Conservation (phyloP, 805 yeast genomes). For the Yamadazyma scolyti region DNA sequence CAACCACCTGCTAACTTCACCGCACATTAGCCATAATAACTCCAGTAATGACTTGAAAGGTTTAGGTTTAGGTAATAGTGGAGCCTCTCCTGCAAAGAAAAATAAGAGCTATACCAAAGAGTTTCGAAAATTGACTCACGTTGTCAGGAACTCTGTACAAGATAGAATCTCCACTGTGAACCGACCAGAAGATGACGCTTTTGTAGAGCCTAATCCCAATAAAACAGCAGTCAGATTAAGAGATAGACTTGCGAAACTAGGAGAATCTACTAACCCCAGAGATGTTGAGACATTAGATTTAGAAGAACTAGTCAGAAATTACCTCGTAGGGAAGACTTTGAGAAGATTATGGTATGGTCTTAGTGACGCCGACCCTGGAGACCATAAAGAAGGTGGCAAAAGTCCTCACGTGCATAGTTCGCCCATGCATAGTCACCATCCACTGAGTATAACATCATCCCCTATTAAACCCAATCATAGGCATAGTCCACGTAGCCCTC, state of each 20-base stretch:
- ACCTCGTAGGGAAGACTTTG: conserved; percentile 31
- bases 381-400: neutral
- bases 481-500: conserved; percentile 10
- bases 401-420: neutral
- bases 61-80: neutral
- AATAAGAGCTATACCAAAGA: conserved; percentile 37
- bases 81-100: conserved; percentile 15
- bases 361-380: no score
- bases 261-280: conserved; percentile 30
- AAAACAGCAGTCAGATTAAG: conserved; percentile 20
- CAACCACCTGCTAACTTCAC: neutral
- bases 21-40: neutral
- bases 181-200: conserved; percentile 14
- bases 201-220: conserved; percentile 6
- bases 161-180: conserved; percentile 41
- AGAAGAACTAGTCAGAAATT: conserved; percentile 27
- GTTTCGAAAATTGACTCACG: conserved; percentile 53
- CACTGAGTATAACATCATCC: neutral
- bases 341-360: conserved; percentile 30
- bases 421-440: conserved; percentile 1
- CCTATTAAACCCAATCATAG: conserved; percentile 6
- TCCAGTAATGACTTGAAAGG: neutral
- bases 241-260: conserved; percentile 30
- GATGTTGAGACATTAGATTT: conserved; percentile 42
- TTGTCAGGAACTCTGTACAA: conserved; percentile 69